Evolutionary conservation across 768 basidiomycete species (phyloP).

Genomic region (Xerocomus spinulosus): DNA sequence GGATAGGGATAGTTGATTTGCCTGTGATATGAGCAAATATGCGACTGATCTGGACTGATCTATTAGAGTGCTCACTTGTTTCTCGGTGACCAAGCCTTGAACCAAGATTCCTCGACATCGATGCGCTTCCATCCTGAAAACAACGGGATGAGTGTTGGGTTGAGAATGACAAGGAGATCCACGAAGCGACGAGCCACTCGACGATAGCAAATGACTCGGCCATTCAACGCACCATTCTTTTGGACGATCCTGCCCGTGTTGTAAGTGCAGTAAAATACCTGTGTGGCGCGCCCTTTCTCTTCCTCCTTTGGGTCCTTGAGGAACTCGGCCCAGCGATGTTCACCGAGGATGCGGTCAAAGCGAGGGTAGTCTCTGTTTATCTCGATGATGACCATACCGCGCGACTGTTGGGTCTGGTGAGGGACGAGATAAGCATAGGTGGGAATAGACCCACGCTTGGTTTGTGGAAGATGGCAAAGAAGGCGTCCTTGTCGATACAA

Average conservation of each 20-base stretch:
- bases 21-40: conserved; percentile 19
- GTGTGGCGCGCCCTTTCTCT: conserved; percentile 24
- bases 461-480: conserved; percentile 42
- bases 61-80: conserved; percentile 18
- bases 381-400: conserved; percentile 44
- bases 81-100: conserved; percentile 25
- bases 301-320: conserved; percentile 30
- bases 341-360: conserved; percentile 38
- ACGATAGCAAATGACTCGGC: no score
- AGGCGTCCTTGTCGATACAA: conserved; percentile 31
- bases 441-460: conserved; percentile 35
- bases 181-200: no score
- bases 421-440: neutral
- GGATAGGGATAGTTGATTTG: conserved; percentile 40
- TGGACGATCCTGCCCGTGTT: conserved; percentile 38
- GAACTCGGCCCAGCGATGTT: conserved; percentile 41
- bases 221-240: conserved; percentile 43
- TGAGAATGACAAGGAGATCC: no score
- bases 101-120: conserved; percentile 42
- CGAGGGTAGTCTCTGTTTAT: conserved; percentile 29
- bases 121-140: conserved; percentile 45
- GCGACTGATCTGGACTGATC: conserved; percentile 1
- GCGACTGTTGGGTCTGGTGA: conserved; percentile 30
- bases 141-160: neutral
- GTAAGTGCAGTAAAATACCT: conserved; percentile 39